Conservation (phyloP, 495 filamentous ascomycete genomes). For the Staphylotrichum tortipilum region DNA sequence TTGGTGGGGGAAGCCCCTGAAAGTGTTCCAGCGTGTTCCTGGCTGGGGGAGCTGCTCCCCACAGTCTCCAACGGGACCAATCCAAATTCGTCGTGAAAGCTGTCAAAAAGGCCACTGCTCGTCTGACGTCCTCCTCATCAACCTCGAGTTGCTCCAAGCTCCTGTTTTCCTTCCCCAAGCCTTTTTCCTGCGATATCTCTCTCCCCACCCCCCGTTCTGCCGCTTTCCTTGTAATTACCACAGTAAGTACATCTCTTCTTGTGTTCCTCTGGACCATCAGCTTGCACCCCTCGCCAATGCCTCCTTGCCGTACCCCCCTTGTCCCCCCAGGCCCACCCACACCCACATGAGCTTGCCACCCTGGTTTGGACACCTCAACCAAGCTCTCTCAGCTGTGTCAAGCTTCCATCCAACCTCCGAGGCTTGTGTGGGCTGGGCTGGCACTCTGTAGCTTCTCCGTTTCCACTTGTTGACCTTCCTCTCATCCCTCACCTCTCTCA, state of each 20-base stretch:
- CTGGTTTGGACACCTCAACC: too few relatives aligned
- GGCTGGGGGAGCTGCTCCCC: constrained; percentile 12
- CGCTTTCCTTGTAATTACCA: neutral
- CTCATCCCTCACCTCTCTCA: too few relatives aligned
- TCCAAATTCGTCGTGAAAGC: constrained; percentile 19
- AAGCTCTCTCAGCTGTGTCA: too few relatives aligned
- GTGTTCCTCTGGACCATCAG: too few relatives aligned
- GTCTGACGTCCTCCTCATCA: neutral
- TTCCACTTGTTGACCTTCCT: too few relatives aligned
- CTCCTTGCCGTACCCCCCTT: too few relatives aligned
- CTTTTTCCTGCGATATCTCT: neutral
- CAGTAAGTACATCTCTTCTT: neutral
- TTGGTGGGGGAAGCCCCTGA: constrained; percentile 6
- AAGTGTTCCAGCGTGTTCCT: constrained; percentile 1
- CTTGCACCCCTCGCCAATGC: too few relatives aligned
- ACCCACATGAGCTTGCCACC: too few relatives aligned
- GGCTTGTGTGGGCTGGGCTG: too few relatives aligned
- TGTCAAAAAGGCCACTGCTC: constrained; percentile 20
- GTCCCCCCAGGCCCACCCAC: too few relatives aligned
- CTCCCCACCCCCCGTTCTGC: neutral
- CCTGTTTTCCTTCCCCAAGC: neutral
- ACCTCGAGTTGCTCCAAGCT: neutral
- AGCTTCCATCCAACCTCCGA: too few relatives aligned
- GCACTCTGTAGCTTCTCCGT: too few relatives aligned
- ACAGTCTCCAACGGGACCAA: constrained; percentile 13